Percentiles rank a stretch among this genome's conserved stretches.
These are phyloP conservation scores for Penicillium sp. DNA, from an alignment of 2,329 filamentous ascomycete genomes.

Conservation along the genomic window DNA sequence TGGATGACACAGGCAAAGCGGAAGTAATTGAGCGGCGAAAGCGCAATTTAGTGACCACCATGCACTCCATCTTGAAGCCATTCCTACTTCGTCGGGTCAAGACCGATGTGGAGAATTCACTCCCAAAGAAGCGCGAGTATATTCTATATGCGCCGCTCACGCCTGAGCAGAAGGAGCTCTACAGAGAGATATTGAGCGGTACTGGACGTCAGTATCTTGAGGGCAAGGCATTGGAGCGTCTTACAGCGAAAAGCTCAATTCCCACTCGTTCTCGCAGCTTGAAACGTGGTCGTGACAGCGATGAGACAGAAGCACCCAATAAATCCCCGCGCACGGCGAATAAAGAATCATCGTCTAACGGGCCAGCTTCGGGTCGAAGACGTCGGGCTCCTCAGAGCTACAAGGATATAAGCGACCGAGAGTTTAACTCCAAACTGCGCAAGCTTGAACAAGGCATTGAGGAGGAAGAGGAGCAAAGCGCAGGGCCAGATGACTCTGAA, in stretches of 20 bases:
- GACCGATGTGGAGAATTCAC: constrained; percentile 79
- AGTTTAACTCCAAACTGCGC: constrained; percentile 68
- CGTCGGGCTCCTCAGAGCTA: constrained; percentile 54
- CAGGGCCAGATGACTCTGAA: constrained; percentile 40
- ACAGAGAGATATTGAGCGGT: constrained; percentile 76
- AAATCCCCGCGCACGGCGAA: constrained; percentile 74
- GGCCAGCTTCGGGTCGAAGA: constrained; percentile 44
- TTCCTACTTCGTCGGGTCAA: constrained; percentile 84
- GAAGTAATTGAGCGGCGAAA: constrained; percentile 74
- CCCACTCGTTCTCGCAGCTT: constrained; percentile 40
- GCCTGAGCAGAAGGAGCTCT: constrained; percentile 82
- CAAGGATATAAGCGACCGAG: constrained; percentile 69
- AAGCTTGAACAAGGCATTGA: constrained; percentile 50
- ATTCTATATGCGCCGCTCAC: constrained; percentile 91
- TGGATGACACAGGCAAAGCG: constrained; percentile 73
- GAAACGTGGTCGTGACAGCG: constrained; percentile 53
- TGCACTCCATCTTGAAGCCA: constrained; percentile 89
- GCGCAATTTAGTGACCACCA: constrained; percentile 73
- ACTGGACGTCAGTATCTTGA: constrained; percentile 52
- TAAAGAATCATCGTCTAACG: constrained; percentile 63
- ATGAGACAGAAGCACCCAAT: constrained; percentile 43
- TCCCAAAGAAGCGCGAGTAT: constrained; percentile 97
- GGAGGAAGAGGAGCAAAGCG: constrained; percentile 52
- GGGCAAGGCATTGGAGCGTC: constrained; percentile 45
- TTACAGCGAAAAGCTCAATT: constrained; percentile 35